phyloP scores from a whole-genome alignment of 2,329 filamentous ascomycete species.

The Claviceps arundinis region DNA sequence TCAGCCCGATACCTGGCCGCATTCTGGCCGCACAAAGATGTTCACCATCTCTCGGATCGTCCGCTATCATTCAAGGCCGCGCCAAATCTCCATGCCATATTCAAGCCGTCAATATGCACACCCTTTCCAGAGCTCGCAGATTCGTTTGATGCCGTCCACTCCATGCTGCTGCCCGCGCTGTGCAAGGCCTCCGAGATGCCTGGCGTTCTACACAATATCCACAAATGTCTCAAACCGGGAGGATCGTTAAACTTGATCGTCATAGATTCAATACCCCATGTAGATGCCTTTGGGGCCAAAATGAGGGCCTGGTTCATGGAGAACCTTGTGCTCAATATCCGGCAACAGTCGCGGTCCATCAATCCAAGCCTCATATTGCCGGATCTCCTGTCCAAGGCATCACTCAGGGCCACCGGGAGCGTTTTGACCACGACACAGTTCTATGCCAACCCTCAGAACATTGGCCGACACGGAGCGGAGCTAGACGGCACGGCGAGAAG shows the following conservation, averaged over 20 bases:
- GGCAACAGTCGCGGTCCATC: constrained; percentile 43
- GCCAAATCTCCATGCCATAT: constrained; percentile 1
- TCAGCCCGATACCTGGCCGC: neutral
- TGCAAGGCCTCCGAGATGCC: constrained; percentile 45
- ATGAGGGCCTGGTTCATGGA: constrained; percentile 49
- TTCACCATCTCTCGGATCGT: constrained; percentile 3
- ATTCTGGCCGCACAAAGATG: neutral
- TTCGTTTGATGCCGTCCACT: constrained; percentile 36
- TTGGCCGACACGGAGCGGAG: constrained; percentile 10
- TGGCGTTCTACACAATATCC: constrained; percentile 39
- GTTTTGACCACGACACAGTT: constrained; percentile 35
- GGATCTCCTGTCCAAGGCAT: constrained; percentile 42
- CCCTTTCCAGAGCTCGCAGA: constrained; percentile 22
- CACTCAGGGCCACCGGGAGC: constrained; percentile 34
- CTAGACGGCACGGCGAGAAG: constrained; percentile 13
- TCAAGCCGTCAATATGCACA: neutral
- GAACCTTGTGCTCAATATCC: constrained; percentile 45
- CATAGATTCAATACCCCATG: constrained; percentile 47
- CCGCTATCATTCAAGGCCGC: constrained; percentile 3
- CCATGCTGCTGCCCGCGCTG: constrained; percentile 41
- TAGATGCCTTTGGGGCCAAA: constrained; percentile 40
- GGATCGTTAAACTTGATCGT: constrained; percentile 46
- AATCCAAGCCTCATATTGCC: constrained; percentile 46
- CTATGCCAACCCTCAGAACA: constrained; percentile 27
- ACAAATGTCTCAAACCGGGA: constrained; percentile 39